Evolutionary conservation across 2,329 filamentous ascomycete genomes (phyloP).

Genomic region (Talaromyces marneffei): DNA sequence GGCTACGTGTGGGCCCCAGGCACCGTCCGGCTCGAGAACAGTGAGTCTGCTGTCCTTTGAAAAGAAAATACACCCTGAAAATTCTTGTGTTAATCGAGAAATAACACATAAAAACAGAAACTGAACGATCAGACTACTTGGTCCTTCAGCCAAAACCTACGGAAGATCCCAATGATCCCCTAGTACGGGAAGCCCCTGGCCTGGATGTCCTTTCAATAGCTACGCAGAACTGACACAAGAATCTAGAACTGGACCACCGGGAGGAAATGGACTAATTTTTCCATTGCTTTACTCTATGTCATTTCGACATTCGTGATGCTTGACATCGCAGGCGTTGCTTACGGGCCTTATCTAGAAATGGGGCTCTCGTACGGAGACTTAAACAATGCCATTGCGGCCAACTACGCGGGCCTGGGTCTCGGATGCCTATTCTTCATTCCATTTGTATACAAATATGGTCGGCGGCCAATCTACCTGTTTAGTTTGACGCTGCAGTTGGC

Average conservation of each 20-base stretch:
- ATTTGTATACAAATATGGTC: conserved; percentile 43
- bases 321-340: background rate
- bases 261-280: conserved; percentile 36
- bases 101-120: too few relatives aligned
- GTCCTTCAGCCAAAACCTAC: conserved; percentile 30
- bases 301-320: conserved; percentile 34
- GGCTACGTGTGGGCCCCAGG: too few relatives aligned
- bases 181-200: conserved; percentile 18
- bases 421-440: conserved; percentile 42
- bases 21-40: too few relatives aligned
- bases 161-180: conserved; percentile 30
- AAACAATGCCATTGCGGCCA: conserved; percentile 44
- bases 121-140: too few relatives aligned
- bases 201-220: background rate
- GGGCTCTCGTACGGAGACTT: conserved; percentile 38
- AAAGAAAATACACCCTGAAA: too few relatives aligned
- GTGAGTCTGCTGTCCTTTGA: too few relatives aligned
- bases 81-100: too few relatives aligned
- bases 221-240: background rate
- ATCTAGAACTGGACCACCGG: conserved; percentile 37
- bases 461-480: conserved; percentile 43
- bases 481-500: conserved; percentile 36
- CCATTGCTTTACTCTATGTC: conserved; percentile 34
- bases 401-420: conserved; percentile 38
- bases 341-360: conserved; percentile 18